A percentile compares a stretch with the other conserved stretches of the same genome.
Evolutionary conservation across 164 flowering plant species (phyloP).

Genomic region (Buxus sempervirens): DNA sequence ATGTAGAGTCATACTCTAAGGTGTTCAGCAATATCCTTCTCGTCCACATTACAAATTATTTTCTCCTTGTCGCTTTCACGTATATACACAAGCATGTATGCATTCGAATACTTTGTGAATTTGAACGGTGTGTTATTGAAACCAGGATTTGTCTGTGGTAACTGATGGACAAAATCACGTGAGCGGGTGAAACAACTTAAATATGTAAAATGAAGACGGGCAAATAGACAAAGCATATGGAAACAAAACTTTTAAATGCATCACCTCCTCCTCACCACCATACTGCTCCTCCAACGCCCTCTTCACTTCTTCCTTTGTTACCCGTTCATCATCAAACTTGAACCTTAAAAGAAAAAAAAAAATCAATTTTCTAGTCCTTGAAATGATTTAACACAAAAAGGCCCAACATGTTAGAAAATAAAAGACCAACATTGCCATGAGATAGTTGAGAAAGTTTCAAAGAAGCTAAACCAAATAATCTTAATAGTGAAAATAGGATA

Average conservation of each 20-base stretch:
- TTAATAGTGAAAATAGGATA: not conserved
- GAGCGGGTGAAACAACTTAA: conserved; percentile 1
- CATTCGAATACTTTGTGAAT: conserved; percentile 90
- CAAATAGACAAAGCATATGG: too few relatives aligned
- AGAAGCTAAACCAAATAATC: not conserved
- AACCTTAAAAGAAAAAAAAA: conserved; percentile 41
- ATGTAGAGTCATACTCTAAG: conserved; percentile 50
- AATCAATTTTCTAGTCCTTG: not conserved
- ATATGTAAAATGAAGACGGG: not conserved
- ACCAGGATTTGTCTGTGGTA: conserved; percentile 88
- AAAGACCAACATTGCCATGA: not conserved
- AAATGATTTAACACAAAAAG: not conserved
- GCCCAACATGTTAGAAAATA: not conserved
- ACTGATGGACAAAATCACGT: conserved; percentile 31
- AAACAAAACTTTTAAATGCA: not conserved
- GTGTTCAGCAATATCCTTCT: conserved; percentile 90
- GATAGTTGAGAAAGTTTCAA: too few relatives aligned
- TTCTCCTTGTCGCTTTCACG: conserved; percentile 91
- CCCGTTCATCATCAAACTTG: conserved; percentile 91
- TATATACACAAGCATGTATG: conserved; percentile 93
- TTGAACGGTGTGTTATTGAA: conserved; percentile 81
- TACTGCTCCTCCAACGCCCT: conserved; percentile 84
- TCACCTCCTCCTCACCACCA: conserved; percentile 93
- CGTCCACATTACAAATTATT: conserved; percentile 79
- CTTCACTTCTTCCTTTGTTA: conserved; percentile 77